A percentile compares a stretch with the other conserved stretches of the same genome.
phyloP scores from a whole-genome alignment of 768 basidiomycete species.

The Hebeloma cylindrosporum region DNA sequence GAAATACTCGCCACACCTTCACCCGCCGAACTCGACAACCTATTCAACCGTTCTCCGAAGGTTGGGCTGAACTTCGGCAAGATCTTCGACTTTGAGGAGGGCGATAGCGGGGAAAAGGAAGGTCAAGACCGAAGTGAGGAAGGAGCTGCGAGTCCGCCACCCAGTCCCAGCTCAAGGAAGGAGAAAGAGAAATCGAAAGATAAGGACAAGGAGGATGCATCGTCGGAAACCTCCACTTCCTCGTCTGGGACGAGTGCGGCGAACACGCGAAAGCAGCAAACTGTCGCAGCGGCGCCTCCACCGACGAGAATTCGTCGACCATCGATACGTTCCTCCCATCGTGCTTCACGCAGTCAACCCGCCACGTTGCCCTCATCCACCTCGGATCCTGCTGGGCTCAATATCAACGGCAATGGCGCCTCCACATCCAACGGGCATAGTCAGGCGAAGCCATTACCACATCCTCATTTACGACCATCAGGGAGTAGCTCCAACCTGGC shows the following conservation, averaged over 20 bases:
- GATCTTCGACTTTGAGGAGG: slow-evolving; percentile 70
- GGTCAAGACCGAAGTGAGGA: slow-evolving; percentile 26
- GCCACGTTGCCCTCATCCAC: slow-evolving; percentile 37
- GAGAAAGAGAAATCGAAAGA: slow-evolving; percentile 35
- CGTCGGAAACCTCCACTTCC: slow-evolving; percentile 19
- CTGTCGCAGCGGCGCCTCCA: slow-evolving; percentile 24
- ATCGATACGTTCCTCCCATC: slow-evolving; percentile 50
- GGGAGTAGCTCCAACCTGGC: slow-evolving; percentile 18
- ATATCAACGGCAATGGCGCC: too few species aligned
- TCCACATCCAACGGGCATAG: slow-evolving; percentile 8
- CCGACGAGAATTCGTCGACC: slow-evolving; percentile 56
- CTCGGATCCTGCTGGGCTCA: slow-evolving; percentile 4
- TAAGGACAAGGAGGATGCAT: slow-evolving; percentile 20
- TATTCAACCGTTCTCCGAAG: slow-evolving; percentile 69
- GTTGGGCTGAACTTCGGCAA: slow-evolving; percentile 74
- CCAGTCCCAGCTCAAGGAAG: slow-evolving; percentile 48
- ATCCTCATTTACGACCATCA: slow-evolving; percentile 39
- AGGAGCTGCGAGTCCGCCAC: slow-evolving; percentile 38
- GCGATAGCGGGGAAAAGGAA: slow-evolving; percentile 24
- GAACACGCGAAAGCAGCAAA: slow-evolving; percentile 4
- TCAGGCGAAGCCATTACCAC: slow-evolving; percentile 41
- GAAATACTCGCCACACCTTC: slow-evolving; percentile 71
- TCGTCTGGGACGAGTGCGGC: slow-evolving; percentile 12
- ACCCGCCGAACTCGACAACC: slow-evolving; percentile 60
- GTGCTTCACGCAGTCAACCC: slow-evolving; percentile 27